Base-by-base conservation (phyloP, 2,329 filamentous ascomycete species). In the Blastomyces silverae region DNA sequence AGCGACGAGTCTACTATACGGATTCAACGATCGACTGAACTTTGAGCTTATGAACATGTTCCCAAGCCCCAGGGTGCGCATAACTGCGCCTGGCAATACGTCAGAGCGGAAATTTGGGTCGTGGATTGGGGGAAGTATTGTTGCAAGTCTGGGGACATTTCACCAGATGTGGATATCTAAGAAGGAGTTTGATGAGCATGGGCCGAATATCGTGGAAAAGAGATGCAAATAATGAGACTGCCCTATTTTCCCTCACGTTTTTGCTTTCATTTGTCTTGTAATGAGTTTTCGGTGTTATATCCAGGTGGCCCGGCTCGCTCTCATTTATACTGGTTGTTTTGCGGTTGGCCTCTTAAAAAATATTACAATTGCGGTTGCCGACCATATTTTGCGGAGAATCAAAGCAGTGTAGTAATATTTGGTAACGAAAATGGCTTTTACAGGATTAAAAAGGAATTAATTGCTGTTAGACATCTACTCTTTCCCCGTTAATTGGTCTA, bases 161-260 rank as follows among this genome's bases (percentile, higher is more conserved):
- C 94, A 99, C 80, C 94, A 99, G 81, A 93, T 99, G 89, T 99
- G 94, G 94, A 95, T 99, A 71, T 93, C 89, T 31, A 91, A 87
- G 78, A 96, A 96, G 82, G 94, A 99, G 81, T 97, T 97, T 72
- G 92, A 97, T 69, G 95, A 99, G 82, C 92, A 96, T 76, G 94
- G 94, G 1, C 82, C 87, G 6, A 86, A 86, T 68, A 92, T 97
- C 71, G 90, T 97, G 56, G 93, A 97, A 83, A 97, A 96, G 85
- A 84, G 93, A 72, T 97, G 93, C 84, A 96, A 96, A 81, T 97
- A 74, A 79, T 20, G 4, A 42, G 37, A 50, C 5, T 39, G 11
- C 2, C 37, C 22, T 42, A 44, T 25, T 25, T 44, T 25, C n/a
- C 13, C 6, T 59, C n/a, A 13, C 37, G 7, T 17, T 44, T 22